Evolutionary conservation across 352 stramenopile genomes (phyloP), one percentile per base, ranked within the genome.

Genomic region (Globisporangium paddicum): DNA sequence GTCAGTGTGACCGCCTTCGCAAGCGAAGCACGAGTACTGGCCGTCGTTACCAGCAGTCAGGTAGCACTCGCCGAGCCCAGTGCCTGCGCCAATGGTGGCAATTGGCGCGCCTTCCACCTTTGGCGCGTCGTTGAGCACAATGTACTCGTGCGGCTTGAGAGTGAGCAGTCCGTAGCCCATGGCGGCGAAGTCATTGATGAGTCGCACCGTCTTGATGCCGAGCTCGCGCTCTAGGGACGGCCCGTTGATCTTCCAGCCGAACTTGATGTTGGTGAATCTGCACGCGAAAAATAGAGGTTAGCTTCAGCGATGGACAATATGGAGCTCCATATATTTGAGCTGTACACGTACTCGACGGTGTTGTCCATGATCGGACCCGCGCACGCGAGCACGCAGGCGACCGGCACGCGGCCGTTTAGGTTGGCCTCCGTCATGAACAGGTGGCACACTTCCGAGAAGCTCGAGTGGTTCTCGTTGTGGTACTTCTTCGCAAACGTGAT

Each of bases 141-240:
- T 91, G 72, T 98, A 97, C 62, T 96, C 88, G 50, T 97, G 79
- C 38, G 85, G 72, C 70, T 97, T 88, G 25, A 99, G 73, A 55
- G 96, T 98, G 4, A 99, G 75, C 34, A 98, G 82, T 16, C 97
- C 97, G 74, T 98, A 99, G 45, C 96, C 96, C 71, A 98, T 96
- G 28, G 94, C 96, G 0, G 96, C 94, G 76, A 99, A 99, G 73
- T 99, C 96, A 68, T 98, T 98, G 51, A 99, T 96, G 34, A 99
- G 85, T 45, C 87, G 87, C 53, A 97, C 93, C 6, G 72, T 79
- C 37, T 77, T 70, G 64, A 98, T 97, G 47, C 76, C 86, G 47
- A 92, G 70, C 73, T 90, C 80, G n/a, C 68, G 72, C 63, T 92
- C 71, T 23, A 97, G 66, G n/a, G 71, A 63, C 16, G 77, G 72